Evolutionary conservation across 495 filamentous ascomycete species (phyloP), one percentile per base, ranked within the genome.

Genomic region (Filosporella fistucella): DNA sequence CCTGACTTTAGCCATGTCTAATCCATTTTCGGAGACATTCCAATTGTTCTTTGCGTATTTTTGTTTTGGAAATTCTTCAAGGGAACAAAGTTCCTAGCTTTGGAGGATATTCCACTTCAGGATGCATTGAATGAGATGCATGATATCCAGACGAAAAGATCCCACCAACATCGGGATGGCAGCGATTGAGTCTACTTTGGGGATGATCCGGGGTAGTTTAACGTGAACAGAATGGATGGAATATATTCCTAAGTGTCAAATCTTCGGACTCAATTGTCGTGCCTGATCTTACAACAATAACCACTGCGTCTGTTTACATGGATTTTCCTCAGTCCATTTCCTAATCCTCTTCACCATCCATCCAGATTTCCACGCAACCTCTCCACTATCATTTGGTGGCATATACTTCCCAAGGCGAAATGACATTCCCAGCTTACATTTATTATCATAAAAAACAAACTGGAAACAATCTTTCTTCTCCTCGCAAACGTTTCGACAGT

Each of bases 31-130:
- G 45, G 71, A 36, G 73, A 79, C 37, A 77, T 83, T 23, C 76
- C 76, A 0, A 68, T 82, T 25, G 69, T 80, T 18, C 36, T 71
- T 0, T 37, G 37, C 1, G 63, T 74, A 6, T 81, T 75, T 40
- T 48, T 77, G 12, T 66, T 68, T 5, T 81, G 70, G 60, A 83
- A 82, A 37, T 52, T 69, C 4, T 50, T 63, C 29, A 74, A 68
- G 43, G 70, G 66, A 47, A 80, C 76, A 5, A 73, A 69, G 36
- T 57, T 82, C n/a, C 59, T 75, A 11, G 59, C 70, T 2, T 59
- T 80, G 7, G 65, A 74, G 25, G 64, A 74, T 4, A 72, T 81
- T 60, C 74, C 68, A n/a, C 66, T 67, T 26, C 61, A 58, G 18
- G 65, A 65, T 25, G 63, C 64, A 0, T 64, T 74, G 16, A 55